These are phyloP conservation scores for Ophiocordyceps polyrhachis-furcata DNA, from an alignment of 2,329 filamentous ascomycete genomes.

Conservation along the genomic window DNA sequence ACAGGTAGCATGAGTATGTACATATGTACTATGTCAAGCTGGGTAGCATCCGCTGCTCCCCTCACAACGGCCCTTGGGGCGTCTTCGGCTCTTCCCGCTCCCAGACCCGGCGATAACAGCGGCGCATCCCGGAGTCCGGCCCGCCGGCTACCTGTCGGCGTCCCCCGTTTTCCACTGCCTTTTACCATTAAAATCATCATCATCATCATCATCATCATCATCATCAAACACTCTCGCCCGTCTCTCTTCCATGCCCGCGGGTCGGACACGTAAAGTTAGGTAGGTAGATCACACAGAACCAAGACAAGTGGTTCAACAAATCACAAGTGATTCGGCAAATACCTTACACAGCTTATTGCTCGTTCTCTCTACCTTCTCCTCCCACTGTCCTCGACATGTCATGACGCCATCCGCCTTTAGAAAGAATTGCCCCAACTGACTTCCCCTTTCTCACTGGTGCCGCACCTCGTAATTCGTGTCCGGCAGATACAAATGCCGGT, in stretches of 20 bases:
- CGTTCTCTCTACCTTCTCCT: not conserved
- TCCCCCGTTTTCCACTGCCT: not conserved
- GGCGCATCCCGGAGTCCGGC: not conserved
- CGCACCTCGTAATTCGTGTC: conserved; percentile 69
- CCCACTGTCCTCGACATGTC: not conserved
- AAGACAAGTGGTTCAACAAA: too few relatives aligned
- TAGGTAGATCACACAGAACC: too few relatives aligned
- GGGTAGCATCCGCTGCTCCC: too few relatives aligned
- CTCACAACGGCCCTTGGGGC: too few relatives aligned
- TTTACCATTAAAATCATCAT: too few relatives aligned
- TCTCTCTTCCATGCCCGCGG: too few relatives aligned
- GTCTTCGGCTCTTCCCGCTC: not conserved
- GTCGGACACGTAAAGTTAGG: too few relatives aligned
- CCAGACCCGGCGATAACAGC: not conserved
- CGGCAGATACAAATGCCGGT: conserved; percentile 87
- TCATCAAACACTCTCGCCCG: too few relatives aligned
- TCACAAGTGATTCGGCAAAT: not conserved
- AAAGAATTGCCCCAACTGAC: not conserved
- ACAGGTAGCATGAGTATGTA: too few relatives aligned
- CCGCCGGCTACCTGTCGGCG: not conserved
- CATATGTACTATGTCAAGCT: too few relatives aligned
- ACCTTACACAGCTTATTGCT: not conserved
- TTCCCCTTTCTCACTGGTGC: conserved; percentile 35
- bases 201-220: too few relatives aligned
- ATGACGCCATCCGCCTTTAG: not conserved